phyloP scores from a whole-genome alignment of 371 early-diverging fungal genomes.

The Apophysomyces trapeziformis region DNA sequence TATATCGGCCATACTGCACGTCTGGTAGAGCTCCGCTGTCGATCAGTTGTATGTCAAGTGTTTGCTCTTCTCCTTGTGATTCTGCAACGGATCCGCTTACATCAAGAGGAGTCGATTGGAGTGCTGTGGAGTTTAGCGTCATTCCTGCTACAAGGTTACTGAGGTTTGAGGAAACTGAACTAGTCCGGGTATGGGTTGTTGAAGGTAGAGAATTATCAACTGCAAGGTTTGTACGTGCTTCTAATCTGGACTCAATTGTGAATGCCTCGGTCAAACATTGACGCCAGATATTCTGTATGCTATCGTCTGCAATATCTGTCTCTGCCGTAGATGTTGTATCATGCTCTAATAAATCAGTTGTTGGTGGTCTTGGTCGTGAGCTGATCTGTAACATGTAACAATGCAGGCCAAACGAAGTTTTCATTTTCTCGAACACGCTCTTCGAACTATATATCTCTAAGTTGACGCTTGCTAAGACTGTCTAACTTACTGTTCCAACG shows the following conservation, averaged over 20 bases:
- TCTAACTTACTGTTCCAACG: constrained; percentile 57
- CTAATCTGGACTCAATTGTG: constrained; percentile 37
- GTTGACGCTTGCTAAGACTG: neutral
- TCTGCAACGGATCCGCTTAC: constrained; percentile 17
- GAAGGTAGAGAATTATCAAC: neutral
- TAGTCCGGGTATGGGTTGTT: constrained; percentile 23
- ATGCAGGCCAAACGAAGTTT: constrained; percentile 68
- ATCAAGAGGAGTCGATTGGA: constrained; percentile 19
- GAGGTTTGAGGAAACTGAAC: constrained; percentile 25
- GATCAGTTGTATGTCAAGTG: neutral
- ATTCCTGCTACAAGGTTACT: constrained; percentile 8
- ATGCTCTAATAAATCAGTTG: constrained; percentile 29
- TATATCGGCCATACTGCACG: constrained; percentile 59
- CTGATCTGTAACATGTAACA: constrained; percentile 67
- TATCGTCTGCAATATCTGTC: constrained; percentile 14
- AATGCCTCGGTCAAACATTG: constrained; percentile 20
- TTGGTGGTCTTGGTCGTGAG: constrained; percentile 39
- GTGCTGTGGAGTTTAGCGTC: neutral
- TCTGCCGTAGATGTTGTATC: constrained; percentile 22
- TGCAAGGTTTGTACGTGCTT: constrained; percentile 17
- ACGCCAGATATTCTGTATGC: constrained; percentile 28
- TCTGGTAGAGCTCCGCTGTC: neutral
- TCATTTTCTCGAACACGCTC: constrained; percentile 64
- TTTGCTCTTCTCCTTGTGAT: neutral
- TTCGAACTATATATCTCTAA: neutral